Percentiles rank a stretch among this genome's conserved stretches.
phyloP scores from a whole-genome alignment of 2,329 filamentous ascomycete genomes.

The Intubia oerlemansii region DNA sequence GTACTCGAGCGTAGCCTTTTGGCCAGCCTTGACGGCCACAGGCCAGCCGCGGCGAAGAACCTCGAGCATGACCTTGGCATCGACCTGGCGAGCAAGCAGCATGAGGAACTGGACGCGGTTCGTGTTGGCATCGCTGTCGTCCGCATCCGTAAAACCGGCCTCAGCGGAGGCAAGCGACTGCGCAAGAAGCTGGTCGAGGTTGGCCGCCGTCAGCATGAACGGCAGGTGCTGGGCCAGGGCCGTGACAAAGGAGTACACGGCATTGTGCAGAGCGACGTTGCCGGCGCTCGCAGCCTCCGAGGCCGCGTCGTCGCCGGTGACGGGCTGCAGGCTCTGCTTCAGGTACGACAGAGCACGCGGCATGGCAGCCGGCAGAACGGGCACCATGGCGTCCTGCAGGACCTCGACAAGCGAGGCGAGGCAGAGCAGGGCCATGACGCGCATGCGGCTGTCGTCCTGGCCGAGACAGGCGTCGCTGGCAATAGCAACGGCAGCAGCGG shows the following conservation, averaged over 20 bases:
- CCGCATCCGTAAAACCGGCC: conserved; percentile 33
- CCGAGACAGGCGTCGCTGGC: conserved; percentile 58
- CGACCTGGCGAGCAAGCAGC: conserved; percentile 56
- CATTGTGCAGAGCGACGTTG: conserved; percentile 48
- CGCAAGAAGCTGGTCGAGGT: conserved; percentile 50
- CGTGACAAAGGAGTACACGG: conserved; percentile 59
- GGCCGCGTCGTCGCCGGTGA: conserved; percentile 20
- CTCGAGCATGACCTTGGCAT: conserved; percentile 55
- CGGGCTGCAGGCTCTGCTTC: conserved; percentile 38
- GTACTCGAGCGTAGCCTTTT: conserved; percentile 43
- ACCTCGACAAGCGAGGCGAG: conserved; percentile 80
- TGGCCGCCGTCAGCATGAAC: conserved; percentile 64
- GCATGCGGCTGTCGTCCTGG: conserved; percentile 48
- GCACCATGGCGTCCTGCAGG: conserved; percentile 66
- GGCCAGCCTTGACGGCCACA: conserved; percentile 38
- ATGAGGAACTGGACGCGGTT: conserved; percentile 48
- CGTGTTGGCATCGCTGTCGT: conserved; percentile 36
- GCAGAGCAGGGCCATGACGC: conserved; percentile 70
- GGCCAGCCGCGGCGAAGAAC: conserved; percentile 53
- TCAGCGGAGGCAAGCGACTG: conserved; percentile 54
- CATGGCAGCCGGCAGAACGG: conserved; percentile 57
- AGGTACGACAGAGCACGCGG: conserved; percentile 53
- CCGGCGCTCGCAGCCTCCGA: background rate
- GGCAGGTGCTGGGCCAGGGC: conserved; percentile 66
- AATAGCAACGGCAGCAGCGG: conserved; percentile 55